Percentiles rank a stretch among this genome's conserved stretches.
These are phyloP conservation scores for Ambrosia artemisiifolia DNA, from an alignment of 129 eudicot genomes.

Conservation along the genomic window DNA sequence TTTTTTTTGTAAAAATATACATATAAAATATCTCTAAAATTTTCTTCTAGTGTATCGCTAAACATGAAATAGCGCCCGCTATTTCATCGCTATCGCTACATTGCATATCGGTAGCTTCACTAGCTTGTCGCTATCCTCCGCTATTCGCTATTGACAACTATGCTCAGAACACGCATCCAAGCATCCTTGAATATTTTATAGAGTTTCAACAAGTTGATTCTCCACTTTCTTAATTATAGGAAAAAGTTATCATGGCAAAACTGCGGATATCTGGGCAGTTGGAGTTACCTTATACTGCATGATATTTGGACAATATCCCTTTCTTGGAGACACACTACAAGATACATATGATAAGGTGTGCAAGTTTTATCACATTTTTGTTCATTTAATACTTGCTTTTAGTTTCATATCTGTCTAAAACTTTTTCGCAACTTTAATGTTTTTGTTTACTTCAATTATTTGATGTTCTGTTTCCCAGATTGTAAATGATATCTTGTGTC, in stretches of 20 bases:
- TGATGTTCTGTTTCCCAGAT: constrained; percentile 45
- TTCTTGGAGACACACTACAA: constrained; percentile 89
- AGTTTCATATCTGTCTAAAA: background rate
- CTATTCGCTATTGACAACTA: too few species aligned
- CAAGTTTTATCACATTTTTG: constrained; percentile 6
- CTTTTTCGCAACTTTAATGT: background rate
- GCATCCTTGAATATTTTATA: background rate
- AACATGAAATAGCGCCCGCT: too few species aligned
- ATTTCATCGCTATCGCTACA: too few species aligned
- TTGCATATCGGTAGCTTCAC: too few species aligned
- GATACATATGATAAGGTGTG: constrained; percentile 89
- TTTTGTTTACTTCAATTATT: background rate
- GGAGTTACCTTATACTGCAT: constrained; percentile 86
- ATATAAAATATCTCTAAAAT: too few species aligned
- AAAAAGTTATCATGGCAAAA: constrained; percentile 74
- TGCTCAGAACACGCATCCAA: background rate
- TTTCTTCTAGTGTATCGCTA: too few species aligned
- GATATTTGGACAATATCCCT: constrained; percentile 78
- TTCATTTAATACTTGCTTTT: constrained; percentile 10
- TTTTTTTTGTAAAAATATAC: too few species aligned
- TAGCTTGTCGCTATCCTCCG: too few species aligned
- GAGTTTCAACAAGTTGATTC: background rate
- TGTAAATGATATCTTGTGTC: constrained; percentile 47
- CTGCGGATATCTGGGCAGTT: constrained; percentile 97
- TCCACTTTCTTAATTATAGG: constrained; percentile 38